These are phyloP conservation scores for Quercus parvula DNA, from an alignment of 306 rosid genomes.

Conservation along the genomic window DNA sequence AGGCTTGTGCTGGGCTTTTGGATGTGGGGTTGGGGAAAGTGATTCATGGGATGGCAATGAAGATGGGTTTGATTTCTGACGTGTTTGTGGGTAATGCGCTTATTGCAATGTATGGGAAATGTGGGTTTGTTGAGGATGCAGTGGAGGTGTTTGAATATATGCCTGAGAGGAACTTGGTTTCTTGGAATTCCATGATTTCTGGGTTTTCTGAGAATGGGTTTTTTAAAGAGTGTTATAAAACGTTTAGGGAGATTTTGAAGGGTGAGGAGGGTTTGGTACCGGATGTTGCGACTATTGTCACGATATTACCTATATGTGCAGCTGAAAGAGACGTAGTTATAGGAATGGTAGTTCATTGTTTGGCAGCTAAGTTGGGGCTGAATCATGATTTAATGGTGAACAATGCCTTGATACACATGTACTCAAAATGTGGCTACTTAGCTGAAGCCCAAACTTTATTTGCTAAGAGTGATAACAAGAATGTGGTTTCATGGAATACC, in stretches of 20 bases:
- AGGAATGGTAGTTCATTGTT: constrained; percentile 71
- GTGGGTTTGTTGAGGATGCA: constrained; percentile 45
- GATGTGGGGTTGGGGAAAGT: constrained; percentile 44
- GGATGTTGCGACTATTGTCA: constrained; percentile 74
- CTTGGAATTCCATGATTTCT: constrained; percentile 74
- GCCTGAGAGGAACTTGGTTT: constrained; percentile 62
- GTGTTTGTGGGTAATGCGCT: constrained; percentile 72
- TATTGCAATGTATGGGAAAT: constrained; percentile 66
- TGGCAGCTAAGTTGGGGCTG: constrained; percentile 61
- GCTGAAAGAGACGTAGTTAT: constrained; percentile 37
- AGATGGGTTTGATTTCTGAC: constrained; percentile 46
- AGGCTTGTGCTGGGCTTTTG: constrained; percentile 54
- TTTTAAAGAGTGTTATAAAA: constrained; percentile 32
- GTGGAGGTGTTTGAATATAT: constrained; percentile 49
- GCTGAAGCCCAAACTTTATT: constrained; percentile 45
- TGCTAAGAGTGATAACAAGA: constrained; percentile 42
- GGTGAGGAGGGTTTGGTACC: constrained; percentile 44
- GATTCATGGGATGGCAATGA: constrained; percentile 65
- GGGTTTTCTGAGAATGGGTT: constrained; percentile 55
- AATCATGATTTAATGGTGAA: constrained; percentile 48
- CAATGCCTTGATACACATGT: constrained; percentile 76
- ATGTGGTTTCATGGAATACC: constrained; percentile 82
- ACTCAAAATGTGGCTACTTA: constrained; percentile 62
- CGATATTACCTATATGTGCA: constrained; percentile 59
- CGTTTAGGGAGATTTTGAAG: constrained; percentile 42